phyloP scores from a whole-genome alignment of 2,329 filamentous ascomycete species.

The Botryotinia calthae region DNA sequence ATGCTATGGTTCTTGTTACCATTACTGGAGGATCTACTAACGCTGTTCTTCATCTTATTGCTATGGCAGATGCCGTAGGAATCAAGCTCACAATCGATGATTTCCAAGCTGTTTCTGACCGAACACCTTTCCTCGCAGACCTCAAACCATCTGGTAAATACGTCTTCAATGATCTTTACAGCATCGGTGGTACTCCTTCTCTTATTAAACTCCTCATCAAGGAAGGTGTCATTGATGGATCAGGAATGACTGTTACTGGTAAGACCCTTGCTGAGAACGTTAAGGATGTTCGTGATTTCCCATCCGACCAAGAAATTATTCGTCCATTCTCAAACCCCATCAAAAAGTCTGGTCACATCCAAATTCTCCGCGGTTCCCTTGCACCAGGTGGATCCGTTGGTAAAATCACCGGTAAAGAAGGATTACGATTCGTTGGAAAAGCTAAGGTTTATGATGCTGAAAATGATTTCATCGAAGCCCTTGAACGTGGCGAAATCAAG shows the following conservation, averaged over 20 bases:
- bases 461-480: constrained; percentile 64
- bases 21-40: constrained; percentile 84
- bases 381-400: constrained; percentile 69
- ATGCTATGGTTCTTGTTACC: constrained; percentile 80
- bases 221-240: constrained; percentile 57
- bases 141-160: constrained; percentile 73
- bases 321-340: constrained; percentile 66
- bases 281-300: constrained; percentile 60
- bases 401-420: constrained; percentile 77
- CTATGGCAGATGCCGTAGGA: constrained; percentile 77
- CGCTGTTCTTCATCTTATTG: constrained; percentile 79
- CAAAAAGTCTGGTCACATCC: constrained; percentile 69
- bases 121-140: constrained; percentile 76
- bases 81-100: constrained; percentile 82
- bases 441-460: constrained; percentile 70
- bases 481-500: constrained; percentile 66
- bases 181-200: constrained; percentile 56
- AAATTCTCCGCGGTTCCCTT: constrained; percentile 67
- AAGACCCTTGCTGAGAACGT: constrained; percentile 58
- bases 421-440: constrained; percentile 63
- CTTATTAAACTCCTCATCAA: constrained; percentile 57
- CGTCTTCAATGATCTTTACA: constrained; percentile 57
- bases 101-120: constrained; percentile 79
- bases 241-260: constrained; percentile 59
- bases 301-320: constrained; percentile 67